phyloP scores from a whole-genome alignment of 768 basidiomycete species.

The Psilocybe sp. region DNA sequence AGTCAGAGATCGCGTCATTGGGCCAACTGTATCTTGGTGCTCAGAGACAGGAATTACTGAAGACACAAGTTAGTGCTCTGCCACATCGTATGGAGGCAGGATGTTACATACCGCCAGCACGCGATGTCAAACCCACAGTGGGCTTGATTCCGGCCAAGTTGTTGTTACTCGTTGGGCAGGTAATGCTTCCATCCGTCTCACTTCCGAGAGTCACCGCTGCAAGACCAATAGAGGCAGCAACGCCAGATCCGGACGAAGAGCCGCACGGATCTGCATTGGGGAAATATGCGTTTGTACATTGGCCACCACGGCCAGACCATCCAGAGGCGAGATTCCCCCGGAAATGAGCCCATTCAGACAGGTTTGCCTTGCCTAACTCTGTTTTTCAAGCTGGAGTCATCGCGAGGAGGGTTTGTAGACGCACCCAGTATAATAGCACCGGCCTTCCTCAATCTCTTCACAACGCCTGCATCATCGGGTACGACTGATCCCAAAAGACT shows the following conservation, averaged over 20 bases:
- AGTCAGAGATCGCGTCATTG: constrained; percentile 48
- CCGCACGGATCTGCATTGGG: constrained; percentile 54
- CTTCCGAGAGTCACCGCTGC: constrained; percentile 44
- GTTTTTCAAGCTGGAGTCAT: background rate
- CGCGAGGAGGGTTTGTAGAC: background rate
- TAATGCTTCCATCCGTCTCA: constrained; percentile 56
- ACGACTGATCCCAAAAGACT: constrained; percentile 40
- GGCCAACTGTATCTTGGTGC: constrained; percentile 60
- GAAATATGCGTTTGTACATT: constrained; percentile 49
- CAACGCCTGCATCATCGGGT: constrained; percentile 44
- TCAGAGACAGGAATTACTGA: constrained; percentile 55
- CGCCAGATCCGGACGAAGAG: constrained; percentile 59
- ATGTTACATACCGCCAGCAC: constrained; percentile 47
- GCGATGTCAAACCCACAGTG: constrained; percentile 56
- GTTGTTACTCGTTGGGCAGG: constrained; percentile 48
- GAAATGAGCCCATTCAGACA: constrained; percentile 54
- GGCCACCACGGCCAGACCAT: constrained; percentile 60
- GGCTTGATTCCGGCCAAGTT: constrained; percentile 62
- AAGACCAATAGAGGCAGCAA: constrained; percentile 51
- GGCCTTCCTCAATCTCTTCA: constrained; percentile 38
- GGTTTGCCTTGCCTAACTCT: constrained; percentile 47
- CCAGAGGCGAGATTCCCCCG: constrained; percentile 46
- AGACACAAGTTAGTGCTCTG: background rate
- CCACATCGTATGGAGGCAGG: background rate
- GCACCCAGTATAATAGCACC: constrained; percentile 45